phyloP scores from a whole-genome alignment of 2,329 filamentous ascomycete species.

The Fusarium sp. region DNA sequence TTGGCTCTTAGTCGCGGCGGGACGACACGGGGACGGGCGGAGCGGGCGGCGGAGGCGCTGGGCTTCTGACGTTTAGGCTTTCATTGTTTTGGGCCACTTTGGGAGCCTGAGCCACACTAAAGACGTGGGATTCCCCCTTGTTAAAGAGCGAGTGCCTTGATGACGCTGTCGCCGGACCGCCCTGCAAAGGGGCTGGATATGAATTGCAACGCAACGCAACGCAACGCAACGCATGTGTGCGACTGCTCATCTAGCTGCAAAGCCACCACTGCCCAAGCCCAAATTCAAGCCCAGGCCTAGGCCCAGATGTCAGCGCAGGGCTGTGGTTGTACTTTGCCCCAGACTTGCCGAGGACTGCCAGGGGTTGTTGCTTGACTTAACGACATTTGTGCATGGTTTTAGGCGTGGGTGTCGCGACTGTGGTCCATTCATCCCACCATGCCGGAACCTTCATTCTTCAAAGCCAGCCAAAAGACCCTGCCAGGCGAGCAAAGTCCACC shows the following conservation, averaged over 20 bases:
- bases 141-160: constrained; percentile 21
- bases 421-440: constrained; percentile 40
- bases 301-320: constrained; percentile 44
- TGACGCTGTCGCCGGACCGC: constrained; percentile 41
- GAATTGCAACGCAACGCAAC: constrained; percentile 23
- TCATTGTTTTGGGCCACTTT: constrained; percentile 39
- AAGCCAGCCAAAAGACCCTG: constrained; percentile 38
- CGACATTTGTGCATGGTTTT: constrained; percentile 37
- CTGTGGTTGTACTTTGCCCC: constrained; percentile 45
- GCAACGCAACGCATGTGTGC: constrained; percentile 25
- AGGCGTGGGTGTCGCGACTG: constrained; percentile 28
- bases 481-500: constrained; percentile 27
- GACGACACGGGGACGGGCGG: constrained; percentile 43
- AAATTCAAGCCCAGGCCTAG: constrained; percentile 25
- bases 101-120: constrained; percentile 44
- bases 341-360: constrained; percentile 43
- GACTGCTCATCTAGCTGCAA: constrained; percentile 43
- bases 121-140: constrained; percentile 27
- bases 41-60: constrained; percentile 40
- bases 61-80: constrained; percentile 36
- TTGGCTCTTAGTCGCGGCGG: constrained; percentile 42
- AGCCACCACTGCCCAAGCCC: constrained; percentile 40
- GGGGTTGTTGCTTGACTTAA: constrained; percentile 42
- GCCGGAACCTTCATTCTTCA: constrained; percentile 24
- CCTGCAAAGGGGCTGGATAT: constrained; percentile 42